Conservation (phyloP, 805 yeast species). For the Zygosaccharomyces kombuchaensis region DNA sequence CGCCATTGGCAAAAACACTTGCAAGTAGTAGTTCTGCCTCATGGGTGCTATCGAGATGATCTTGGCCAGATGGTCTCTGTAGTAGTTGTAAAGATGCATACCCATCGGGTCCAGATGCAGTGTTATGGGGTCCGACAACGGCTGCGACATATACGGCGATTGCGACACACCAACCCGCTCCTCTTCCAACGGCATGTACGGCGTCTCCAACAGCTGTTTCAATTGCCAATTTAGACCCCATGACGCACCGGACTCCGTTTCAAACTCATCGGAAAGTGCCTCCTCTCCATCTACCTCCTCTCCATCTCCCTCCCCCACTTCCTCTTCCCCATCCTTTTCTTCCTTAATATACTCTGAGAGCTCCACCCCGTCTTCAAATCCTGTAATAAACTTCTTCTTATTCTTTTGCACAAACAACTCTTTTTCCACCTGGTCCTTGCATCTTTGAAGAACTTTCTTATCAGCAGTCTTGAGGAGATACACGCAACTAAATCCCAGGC, state of each 20-base stretch:
- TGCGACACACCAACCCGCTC: slow-evolving; percentile 1
- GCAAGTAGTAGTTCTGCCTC: slow-evolving; percentile 47
- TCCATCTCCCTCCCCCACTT: neutral
- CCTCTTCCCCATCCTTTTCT: neutral
- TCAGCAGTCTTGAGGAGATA: slow-evolving; percentile 54
- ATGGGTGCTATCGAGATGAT: slow-evolving; percentile 47
- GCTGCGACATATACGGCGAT: slow-evolving; percentile 18
- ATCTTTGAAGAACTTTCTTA: slow-evolving; percentile 25
- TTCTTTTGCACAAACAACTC: slow-evolving; percentile 22
- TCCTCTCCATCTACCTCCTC: neutral
- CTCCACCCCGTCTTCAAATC: slow-evolving; percentile 17
- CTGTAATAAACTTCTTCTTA: slow-evolving; percentile 18
- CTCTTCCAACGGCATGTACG: slow-evolving; percentile 4
- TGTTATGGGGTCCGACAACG: slow-evolving; percentile 22
- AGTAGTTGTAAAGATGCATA: slow-evolving; percentile 45
- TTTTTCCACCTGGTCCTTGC: slow-evolving; percentile 19
- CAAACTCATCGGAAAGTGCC: slow-evolving; percentile 4
- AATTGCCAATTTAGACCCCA: neutral
- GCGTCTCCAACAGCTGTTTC: neutral
- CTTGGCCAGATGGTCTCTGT: slow-evolving; percentile 44
- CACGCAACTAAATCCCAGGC: slow-evolving; percentile 61
- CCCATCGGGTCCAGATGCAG: slow-evolving; percentile 42
- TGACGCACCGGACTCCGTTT: neutral
- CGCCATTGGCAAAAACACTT: slow-evolving; percentile 52
- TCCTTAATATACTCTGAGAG: slow-evolving; percentile 7